Base-by-base conservation (phyloP, 73 alveolate genomes). In the Stentor roeselii region DNA sequence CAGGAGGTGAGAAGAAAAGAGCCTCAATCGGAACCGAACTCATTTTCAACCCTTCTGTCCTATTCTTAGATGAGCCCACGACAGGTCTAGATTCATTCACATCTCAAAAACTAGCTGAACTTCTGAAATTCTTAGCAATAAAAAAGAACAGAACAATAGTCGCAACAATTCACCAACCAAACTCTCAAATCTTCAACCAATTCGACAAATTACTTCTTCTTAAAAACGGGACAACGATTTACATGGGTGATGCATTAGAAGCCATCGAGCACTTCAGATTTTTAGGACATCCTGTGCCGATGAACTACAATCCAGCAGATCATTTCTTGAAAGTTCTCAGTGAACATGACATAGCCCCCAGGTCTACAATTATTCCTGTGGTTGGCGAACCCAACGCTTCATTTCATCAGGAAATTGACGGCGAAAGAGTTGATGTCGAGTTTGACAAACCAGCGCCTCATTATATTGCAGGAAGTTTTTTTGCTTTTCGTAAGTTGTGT, bases 141-240 rank as follows among this genome's bases (percentile, higher is more conserved):
- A 78, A 96, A 36, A 50, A 42, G n/a, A 40, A 39, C 14, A 96
- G 92, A 86, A 93, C 97, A 11, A 95, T 95, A 11, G 83, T 95
- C 42, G 67, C 95, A 30, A 93, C 99, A 21, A 91, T 95, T 15
- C 99, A 95, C 87, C 94, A 95, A 88, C 99, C 99, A 2, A 87
- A 92, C 76, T 85, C 93, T 15, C 93, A 89, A 27, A 84, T 93
- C 3, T 86, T 95, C 36, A 78, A 89, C 50, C 36, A 85, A 61
- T 95, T 95, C 86, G 97, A 93, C 76, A 85, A 90, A 78, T 30
- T 95, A 3, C 59, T 95, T 36, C 78, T 93, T 15, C 90, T 95
- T 82, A 86, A 86, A 40, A 89, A 91, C 50, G 98, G 98, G 39
- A 74, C 90, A 34, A 84, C 88, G 15, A 61, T 95, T 37, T 95